Base-by-base conservation (phyloP, 2,329 filamentous ascomycete species). In the Fusarium longipes region DNA sequence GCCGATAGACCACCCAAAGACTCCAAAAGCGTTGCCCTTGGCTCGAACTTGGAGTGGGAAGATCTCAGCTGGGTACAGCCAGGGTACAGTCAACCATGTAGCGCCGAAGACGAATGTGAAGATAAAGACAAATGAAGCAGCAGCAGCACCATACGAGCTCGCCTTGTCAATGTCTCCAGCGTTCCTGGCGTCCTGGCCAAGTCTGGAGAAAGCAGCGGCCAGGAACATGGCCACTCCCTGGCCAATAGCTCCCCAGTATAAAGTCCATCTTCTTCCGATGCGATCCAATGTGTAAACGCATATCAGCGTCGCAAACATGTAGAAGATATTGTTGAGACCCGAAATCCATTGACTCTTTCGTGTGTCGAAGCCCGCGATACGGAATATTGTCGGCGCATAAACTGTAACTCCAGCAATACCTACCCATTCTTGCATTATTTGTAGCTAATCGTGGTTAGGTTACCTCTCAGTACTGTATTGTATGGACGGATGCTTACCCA, bases 1-100 rank as follows among this genome's bases (percentile, higher is more conserved):
- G 1, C 91, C 91, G 49, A 93, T 91, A 15, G 83, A 87, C 91
- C 91, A 93, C 0, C 91, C 91, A 0, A 92, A 85, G 0, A 93
- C 90, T 20, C 91, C 90, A 85, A 87, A 93, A 0, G 91, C 89
- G 62, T 93, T 93, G 8, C 91, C 91, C 69, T 90, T 89, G 2
- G 91, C 91, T 22, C 91, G 85, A 1, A 92, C 84, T 61, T 90
- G 85, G 0, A 92, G 77, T 0, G 91, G 90, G 71, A 92, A 93
- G 56, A 93, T 93, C 73, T 93, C 90, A 2, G 90, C 89, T 0
- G 88, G 89, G 55, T 91, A 91, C 0, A 91, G 77, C 86, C 87
- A 81, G 0, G 86, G 86, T 0, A 88, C 83, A 0, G 81, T 85
- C 8, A 86, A 69, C 82, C 83, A 85, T 1, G 78, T 81, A 0